phyloP scores from a whole-genome alignment of 2,329 filamentous ascomycete species.

The Aspergillus caelatus region DNA sequence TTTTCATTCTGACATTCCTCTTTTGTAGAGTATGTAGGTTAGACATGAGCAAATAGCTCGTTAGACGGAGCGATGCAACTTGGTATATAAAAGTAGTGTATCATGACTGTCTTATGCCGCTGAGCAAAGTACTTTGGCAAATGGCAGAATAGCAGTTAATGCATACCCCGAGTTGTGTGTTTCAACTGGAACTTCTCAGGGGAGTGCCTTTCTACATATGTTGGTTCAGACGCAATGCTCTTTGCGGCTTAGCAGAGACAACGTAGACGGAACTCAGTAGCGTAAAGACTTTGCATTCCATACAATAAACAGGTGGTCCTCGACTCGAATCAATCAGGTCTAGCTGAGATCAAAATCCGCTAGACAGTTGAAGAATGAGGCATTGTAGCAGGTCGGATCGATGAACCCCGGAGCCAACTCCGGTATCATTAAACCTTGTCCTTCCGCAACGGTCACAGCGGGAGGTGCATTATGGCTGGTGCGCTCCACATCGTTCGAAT shows the following conservation, averaged over 20 bases:
- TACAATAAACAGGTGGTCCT: rapidly evolving
- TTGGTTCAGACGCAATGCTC: too few species aligned
- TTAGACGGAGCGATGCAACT: background rate
- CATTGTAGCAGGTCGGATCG: conserved; percentile 35
- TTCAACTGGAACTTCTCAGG: too few species aligned
- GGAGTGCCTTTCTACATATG: too few species aligned
- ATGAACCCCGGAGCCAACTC: conserved; percentile 31
- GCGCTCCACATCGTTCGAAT: conserved; percentile 22
- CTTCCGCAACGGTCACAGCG: conserved; percentile 21
- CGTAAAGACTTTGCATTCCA: background rate
- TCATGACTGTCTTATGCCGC: background rate
- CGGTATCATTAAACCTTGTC: conserved; percentile 29
- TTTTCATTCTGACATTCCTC: background rate
- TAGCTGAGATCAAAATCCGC: conserved; percentile 30
- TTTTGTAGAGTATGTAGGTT: background rate
- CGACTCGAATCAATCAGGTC: background rate
- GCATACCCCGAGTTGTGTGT: too few species aligned
- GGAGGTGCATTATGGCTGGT: conserved; percentile 18
- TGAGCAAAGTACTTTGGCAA: too few species aligned
- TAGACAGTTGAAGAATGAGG: conserved; percentile 32
- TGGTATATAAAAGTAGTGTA: background rate
- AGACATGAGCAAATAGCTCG: background rate
- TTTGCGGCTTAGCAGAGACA: too few species aligned
- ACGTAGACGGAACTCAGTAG: background rate
- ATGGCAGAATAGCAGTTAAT: too few species aligned